Conservation (phyloP, 768 basidiomycete genomes). For the Nidularia pulvinata region DNA sequence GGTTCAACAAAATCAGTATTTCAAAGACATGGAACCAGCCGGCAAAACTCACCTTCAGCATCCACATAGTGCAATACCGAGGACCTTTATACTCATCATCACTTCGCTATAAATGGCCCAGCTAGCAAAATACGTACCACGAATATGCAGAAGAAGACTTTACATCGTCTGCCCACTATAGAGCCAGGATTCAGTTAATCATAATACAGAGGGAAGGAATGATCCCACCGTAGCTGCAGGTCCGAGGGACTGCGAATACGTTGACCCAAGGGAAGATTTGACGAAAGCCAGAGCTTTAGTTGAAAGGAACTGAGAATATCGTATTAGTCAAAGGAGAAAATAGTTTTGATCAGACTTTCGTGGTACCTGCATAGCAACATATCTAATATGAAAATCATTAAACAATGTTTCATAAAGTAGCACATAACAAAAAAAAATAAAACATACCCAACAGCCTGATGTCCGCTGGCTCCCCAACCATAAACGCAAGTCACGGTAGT, state of each 20-base stretch:
- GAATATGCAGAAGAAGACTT: constrained; percentile 30
- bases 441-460: constrained; percentile 41
- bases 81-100: constrained; percentile 24
- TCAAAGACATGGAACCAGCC: background rate
- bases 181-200: background rate
- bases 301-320: constrained; percentile 33
- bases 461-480: constrained; percentile 41
- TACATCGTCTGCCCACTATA: constrained; percentile 52
- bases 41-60: constrained; percentile 31
- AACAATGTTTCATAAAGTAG: background rate
- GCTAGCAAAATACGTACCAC: constrained; percentile 23
- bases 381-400: constrained; percentile 17
- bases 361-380: constrained; percentile 37
- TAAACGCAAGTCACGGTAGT: constrained; percentile 12
- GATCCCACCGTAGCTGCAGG: constrained; percentile 41
- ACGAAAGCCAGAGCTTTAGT: constrained; percentile 48
- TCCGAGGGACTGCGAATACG: constrained; percentile 43
- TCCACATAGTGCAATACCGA: constrained; percentile 47
- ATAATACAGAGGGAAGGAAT: background rate
- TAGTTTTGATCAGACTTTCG: background rate
- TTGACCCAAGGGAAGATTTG: constrained; percentile 37
- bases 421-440: background rate
- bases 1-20: background rate
- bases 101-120: background rate
- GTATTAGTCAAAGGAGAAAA: background rate